Conservation (phyloP, 371 early-diverging fungal genomes). For the Dentiscutata heterogama region DNA sequence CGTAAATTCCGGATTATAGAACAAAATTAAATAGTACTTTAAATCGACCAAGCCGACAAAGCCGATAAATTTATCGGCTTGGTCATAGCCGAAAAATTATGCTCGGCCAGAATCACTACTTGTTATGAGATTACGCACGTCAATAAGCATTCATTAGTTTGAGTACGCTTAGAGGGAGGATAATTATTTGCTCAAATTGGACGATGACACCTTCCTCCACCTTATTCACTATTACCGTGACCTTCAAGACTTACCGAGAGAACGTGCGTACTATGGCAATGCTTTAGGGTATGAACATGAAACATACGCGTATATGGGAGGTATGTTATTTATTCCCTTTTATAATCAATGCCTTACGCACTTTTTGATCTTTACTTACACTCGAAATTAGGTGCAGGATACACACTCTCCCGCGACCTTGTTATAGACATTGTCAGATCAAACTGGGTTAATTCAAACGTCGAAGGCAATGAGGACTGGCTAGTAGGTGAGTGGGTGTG, state of each 20-base stretch:
- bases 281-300: neutral
- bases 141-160: neutral
- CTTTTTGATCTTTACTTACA: neutral
- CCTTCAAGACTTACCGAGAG: constrained; percentile 3
- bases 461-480: neutral
- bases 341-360: neutral
- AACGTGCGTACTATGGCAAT: constrained; percentile 8
- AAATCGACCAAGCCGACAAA: too few species aligned
- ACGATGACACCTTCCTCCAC: neutral
- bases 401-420: neutral
- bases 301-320: neutral
- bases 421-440: neutral
- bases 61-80: too few species aligned
- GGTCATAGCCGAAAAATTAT: too few species aligned
- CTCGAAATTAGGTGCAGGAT: neutral
- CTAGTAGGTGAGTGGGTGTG: neutral
- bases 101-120: too few species aligned
- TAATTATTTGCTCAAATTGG: neutral
- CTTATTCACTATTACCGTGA: constrained; percentile 1
- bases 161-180: neutral
- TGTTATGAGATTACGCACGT: neutral
- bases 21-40: too few species aligned
- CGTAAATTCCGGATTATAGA: too few species aligned
- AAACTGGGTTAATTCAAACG: neutral
- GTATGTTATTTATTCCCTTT: neutral